Evolutionary conservation across 2,329 filamentous ascomycete genomes (phyloP), one percentile per base, ranked within the genome.

Genomic region (Fusarium duplospermum): DNA sequence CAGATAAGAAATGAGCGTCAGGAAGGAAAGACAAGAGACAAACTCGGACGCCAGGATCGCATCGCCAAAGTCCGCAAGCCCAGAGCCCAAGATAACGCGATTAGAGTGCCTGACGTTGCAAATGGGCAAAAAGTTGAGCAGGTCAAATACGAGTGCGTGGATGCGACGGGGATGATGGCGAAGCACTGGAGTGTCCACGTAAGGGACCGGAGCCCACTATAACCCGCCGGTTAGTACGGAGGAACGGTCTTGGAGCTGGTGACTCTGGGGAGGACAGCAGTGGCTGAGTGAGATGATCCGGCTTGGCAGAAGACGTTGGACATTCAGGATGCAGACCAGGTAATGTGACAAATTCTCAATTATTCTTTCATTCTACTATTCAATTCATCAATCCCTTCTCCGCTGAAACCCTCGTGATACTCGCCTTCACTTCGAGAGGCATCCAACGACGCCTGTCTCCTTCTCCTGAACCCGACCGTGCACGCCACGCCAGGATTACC

Each of bases 131-230:
- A 63, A 58, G 68, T 62, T 68, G 65, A 73, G 66, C 45, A 69
- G 50, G 52, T 54, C 35, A 47, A 65, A 66, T 61, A 63, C 56
- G 69, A 70, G 58, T 68, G 72, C 59, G 45, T 50, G 61, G 67
- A 71, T 69, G 65, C 72, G 71, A 76, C 69, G 67, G 64, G 70
- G 62, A 67, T 60, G 75, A 74, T 77, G 73, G 76, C 69, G 66
- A 72, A 70, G 63, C 47, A 42, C 38, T 35, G 29, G 62, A 78
- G 70, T 77, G 76, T 78, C 76, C 76, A 78, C 76, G 76, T 78
- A 78, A 78, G 71, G 74, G 71, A 77, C 69, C 61, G 42, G 71
- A 72, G 60, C 40, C 70, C 70, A 72, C 70, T 64, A 74, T 66
- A 74, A 70, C 69, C 71, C 59, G 54, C 72, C 62, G 69, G 69